Evolutionary conservation across 176 grass and related monocot genomes (phyloP).

Genomic region (Oryza punctata): DNA sequence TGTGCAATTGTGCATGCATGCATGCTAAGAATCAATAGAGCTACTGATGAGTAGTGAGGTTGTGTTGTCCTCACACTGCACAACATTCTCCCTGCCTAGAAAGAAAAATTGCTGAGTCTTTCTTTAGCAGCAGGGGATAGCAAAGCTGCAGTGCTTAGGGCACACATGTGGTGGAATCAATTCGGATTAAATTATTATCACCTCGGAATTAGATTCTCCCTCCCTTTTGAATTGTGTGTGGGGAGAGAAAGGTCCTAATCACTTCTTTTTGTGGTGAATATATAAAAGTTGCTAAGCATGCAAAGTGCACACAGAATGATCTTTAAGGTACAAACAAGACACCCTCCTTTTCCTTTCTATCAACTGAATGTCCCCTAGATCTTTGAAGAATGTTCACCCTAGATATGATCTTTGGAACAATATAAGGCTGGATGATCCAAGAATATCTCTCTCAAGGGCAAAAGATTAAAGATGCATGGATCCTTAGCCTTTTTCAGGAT

Average conservation of each 20-base stretch:
- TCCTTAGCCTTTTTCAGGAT: conserved; percentile 35
- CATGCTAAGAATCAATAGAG: not conserved
- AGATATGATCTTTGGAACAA: conserved; percentile 44
- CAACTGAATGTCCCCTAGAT: conserved; percentile 65
- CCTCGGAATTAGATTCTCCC: conserved; percentile 52
- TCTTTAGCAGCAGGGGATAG: conserved; percentile 37
- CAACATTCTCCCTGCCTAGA: conserved; percentile 32
- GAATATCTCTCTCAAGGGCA: conserved; percentile 56
- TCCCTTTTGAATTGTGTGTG: conserved; percentile 33
- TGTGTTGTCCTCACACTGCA: conserved; percentile 31
- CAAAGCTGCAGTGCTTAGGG: not conserved
- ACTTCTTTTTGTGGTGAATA: conserved; percentile 72
- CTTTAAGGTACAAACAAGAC: conserved; percentile 61
- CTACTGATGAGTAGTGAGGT: conserved; percentile 4
- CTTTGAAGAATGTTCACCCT: conserved; percentile 61
- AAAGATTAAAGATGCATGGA: conserved; percentile 44
- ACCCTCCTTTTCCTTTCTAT: conserved; percentile 59
- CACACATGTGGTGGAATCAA: conserved; percentile 25
- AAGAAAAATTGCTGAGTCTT: conserved; percentile 45
- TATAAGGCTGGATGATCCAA: conserved; percentile 56
- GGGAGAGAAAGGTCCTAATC: conserved; percentile 73
- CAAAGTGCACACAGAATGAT: conserved; percentile 75
- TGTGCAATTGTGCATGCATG: conserved; percentile 25
- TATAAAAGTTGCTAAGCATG: conserved; percentile 76
- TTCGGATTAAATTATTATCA: conserved; percentile 34